These are phyloP conservation scores for Daphne laureola DNA, from an alignment of 441 rosid genomes.

Conservation along the genomic window DNA sequence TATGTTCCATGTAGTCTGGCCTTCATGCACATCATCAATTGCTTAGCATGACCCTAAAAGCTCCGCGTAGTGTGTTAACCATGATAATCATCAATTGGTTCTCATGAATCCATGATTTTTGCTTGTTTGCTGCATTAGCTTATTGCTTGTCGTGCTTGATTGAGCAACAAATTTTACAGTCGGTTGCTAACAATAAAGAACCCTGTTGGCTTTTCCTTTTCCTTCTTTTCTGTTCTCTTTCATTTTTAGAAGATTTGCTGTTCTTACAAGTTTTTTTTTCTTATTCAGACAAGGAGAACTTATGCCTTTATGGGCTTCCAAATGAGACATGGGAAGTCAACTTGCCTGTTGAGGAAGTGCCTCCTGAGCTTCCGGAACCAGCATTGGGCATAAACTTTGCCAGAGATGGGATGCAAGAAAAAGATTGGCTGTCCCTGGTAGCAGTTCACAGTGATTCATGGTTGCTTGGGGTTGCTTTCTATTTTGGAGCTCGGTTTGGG, in stretches of 20 bases:
- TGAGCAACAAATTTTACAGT: too few species aligned
- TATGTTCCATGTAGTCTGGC: too few species aligned
- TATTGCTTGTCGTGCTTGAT: neutral
- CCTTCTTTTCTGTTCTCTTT: neutral
- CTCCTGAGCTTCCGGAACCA: slow-evolving; percentile 93
- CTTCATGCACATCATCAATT: too few species aligned
- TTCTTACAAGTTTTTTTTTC: slow-evolving; percentile 11
- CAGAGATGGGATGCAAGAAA: slow-evolving; percentile 89
- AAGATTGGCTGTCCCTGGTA: slow-evolving; percentile 88
- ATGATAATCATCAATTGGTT: too few species aligned
- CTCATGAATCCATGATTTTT: too few species aligned
- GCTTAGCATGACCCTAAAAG: too few species aligned
- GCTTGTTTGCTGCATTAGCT: neutral
- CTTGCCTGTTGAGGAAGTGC: slow-evolving; percentile 86
- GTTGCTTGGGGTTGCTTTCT: slow-evolving; percentile 81
- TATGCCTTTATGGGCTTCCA: slow-evolving; percentile 81
- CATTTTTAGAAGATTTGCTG: neutral
- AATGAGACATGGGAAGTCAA: slow-evolving; percentile 88
- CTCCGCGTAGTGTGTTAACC: too few species aligned
- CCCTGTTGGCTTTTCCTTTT: too few species aligned
- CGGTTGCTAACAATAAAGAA: too few species aligned
- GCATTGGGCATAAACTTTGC: slow-evolving; percentile 90
- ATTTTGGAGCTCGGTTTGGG: slow-evolving; percentile 79
- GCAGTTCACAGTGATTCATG: slow-evolving; percentile 96
- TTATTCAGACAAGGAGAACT: slow-evolving; percentile 84